Base-by-base conservation (phyloP, 176 grass and related monocot genomes). In the Aechmea fasciata region DNA sequence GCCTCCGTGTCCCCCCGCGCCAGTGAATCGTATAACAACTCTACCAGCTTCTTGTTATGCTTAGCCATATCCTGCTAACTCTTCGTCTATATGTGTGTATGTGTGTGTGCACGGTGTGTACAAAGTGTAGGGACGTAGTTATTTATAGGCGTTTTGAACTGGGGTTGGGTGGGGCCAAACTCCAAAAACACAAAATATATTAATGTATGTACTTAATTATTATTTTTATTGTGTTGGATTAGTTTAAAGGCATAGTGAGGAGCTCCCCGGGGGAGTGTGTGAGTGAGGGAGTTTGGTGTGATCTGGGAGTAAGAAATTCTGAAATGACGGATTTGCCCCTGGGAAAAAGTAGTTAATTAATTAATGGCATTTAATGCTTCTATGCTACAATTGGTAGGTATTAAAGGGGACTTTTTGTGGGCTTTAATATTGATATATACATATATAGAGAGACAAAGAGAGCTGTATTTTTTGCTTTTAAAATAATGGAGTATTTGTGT, bases 1-100 rank as follows among this genome's bases (percentile, higher is more conserved):
- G 28, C 57, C 53, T n/a, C 51, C 0, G 33, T 25, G 64, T 80
- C 81, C 2, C 77, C 72, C 0, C 69, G 0, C 47, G 71, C 50
- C 17, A 88, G 22, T 9, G 72, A 64, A 5, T 73, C 63, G 50
- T 88, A 83, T 24, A 88, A 11, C 47, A 55, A 64, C 72, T 83
- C 73, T 64, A 88, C 85, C 47, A 83, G 4, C 33, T 49, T 47
- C 1, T 65, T 48, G 63, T 74, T 80, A 7, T 25, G 47, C 66
- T 17, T 1, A 11, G 3, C 11, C 52, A 12, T 55, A 55, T 55
- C 33, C 25, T 26, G 25, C 25, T 26, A 26, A 26, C 25, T 26
- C 25, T 26, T 26, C 25, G 25, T 26, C 25, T 26, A 2, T 55
- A n/a, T 55, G n/a, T 14, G 13, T 13, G 52, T 1, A 13, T 55